These are phyloP conservation scores for Saksenaea oblongispora DNA, from an alignment of 371 early-diverging fungal genomes.

Conservation along the genomic window DNA sequence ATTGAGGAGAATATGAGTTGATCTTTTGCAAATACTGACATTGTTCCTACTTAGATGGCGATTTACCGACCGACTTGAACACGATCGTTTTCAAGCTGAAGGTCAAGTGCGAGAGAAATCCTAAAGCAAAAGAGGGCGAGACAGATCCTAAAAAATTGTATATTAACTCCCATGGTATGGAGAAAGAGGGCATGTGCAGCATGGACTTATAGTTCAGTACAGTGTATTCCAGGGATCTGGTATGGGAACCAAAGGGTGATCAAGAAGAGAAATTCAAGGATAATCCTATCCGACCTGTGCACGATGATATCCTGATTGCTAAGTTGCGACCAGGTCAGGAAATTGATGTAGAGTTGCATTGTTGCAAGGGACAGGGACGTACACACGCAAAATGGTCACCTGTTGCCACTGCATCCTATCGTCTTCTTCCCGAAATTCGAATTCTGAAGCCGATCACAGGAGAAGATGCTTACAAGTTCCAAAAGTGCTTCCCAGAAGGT, in stretches of 20 bases:
- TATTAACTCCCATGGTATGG: slow-evolving; percentile 62
- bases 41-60: slow-evolving; percentile 43
- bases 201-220: slow-evolving; percentile 6
- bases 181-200: background rate
- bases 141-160: slow-evolving; percentile 73
- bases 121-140: slow-evolving; percentile 62
- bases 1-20: background rate
- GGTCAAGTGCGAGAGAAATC: slow-evolving; percentile 72
- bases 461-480: slow-evolving; percentile 86
- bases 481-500: slow-evolving; percentile 89
- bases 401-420: slow-evolving; percentile 97
- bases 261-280: slow-evolving; percentile 75
- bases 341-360: slow-evolving; percentile 89
- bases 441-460: slow-evolving; percentile 87
- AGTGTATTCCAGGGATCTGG: slow-evolving; percentile 82
- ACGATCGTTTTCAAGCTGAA: slow-evolving; percentile 92
- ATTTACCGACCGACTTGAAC: slow-evolving; percentile 86
- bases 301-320: slow-evolving; percentile 90
- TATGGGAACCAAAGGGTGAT: slow-evolving; percentile 90
- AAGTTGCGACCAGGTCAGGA: slow-evolving; percentile 95
- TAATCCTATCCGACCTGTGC: slow-evolving; percentile 74
- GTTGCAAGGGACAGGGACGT: slow-evolving; percentile 92
- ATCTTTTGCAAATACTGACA: background rate
- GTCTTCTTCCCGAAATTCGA: slow-evolving; percentile 92
- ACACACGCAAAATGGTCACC: slow-evolving; percentile 99